Conservation (phyloP, 2,329 filamentous ascomycete genomes). For the Trichoderma sp. region DNA sequence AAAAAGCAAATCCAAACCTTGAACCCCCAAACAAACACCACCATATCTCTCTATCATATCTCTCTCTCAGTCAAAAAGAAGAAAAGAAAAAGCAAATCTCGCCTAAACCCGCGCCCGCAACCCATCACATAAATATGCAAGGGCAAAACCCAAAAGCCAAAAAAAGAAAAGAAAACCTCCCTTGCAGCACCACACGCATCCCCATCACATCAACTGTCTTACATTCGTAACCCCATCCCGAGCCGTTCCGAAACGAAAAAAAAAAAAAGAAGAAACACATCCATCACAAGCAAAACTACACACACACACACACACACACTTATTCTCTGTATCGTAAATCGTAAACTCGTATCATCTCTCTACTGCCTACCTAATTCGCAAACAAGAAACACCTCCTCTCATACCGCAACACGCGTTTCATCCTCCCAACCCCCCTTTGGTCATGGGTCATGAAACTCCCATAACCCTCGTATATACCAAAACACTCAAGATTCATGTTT, state of each 20-base stretch:
- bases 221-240: background rate
- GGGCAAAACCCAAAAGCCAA: background rate
- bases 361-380: background rate
- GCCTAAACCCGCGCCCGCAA: background rate
- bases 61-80: background rate
- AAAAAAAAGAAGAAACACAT: background rate
- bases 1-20: background rate
- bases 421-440: background rate
- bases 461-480: constrained; percentile 1
- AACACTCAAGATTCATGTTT: background rate
- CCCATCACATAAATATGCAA: background rate
- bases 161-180: background rate
- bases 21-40: background rate
- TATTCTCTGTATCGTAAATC: background rate
- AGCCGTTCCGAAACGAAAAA: background rate
- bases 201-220: background rate
- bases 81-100: background rate
- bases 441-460: constrained; percentile 2
- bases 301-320: no score
- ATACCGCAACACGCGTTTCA: background rate
- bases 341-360: background rate
- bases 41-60: accelerated
- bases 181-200: background rate
- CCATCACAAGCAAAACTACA: background rate
- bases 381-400: background rate